A percentile compares a stretch with the other conserved stretches of the same genome.
Evolutionary conservation across 768 basidiomycete species (phyloP).

Genomic region (Hericium coralloides): DNA sequence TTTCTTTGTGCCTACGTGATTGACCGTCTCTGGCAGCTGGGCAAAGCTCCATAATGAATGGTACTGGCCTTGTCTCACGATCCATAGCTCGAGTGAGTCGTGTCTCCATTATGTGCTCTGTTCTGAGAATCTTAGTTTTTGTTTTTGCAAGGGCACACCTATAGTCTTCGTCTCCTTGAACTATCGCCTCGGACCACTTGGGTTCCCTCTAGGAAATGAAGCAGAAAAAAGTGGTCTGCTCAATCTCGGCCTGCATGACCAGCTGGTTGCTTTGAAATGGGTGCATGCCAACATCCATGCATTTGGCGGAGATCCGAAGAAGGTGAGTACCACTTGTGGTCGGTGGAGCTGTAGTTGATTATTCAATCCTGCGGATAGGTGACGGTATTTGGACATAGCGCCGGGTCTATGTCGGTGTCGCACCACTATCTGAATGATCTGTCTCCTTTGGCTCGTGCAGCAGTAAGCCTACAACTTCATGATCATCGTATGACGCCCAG

Average conservation of each 20-base stretch:
- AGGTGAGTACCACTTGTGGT: conserved; percentile 3
- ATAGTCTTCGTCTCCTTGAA: conserved; percentile 41
- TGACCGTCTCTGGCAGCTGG: background rate
- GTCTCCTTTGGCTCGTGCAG: conserved; percentile 15
- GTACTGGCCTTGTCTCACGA: background rate
- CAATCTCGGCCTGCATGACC: conserved; percentile 40
- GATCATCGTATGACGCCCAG: too few species aligned
- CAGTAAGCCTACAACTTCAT: conserved; percentile 8
- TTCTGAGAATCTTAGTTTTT: background rate
- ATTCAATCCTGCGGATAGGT: conserved; percentile 16
- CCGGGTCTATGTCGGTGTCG: conserved; percentile 28
- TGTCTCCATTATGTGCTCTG: background rate
- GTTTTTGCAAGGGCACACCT: background rate
- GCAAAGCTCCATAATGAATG: background rate
- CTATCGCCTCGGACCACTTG: conserved; percentile 42
- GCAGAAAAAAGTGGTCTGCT: conserved; percentile 28
- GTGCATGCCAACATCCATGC: conserved; percentile 20
- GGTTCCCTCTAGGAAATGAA: conserved; percentile 36
- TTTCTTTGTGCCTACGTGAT: background rate
- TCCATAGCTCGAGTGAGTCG: background rate
- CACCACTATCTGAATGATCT: conserved; percentile 23
- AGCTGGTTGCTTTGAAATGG: conserved; percentile 24
- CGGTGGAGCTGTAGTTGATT: background rate
- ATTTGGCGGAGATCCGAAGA: conserved; percentile 23
- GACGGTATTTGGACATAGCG: conserved; percentile 30